Conservation (phyloP, 164 flowering plant genomes). For the Chloranthus sessilifolius region DNA sequence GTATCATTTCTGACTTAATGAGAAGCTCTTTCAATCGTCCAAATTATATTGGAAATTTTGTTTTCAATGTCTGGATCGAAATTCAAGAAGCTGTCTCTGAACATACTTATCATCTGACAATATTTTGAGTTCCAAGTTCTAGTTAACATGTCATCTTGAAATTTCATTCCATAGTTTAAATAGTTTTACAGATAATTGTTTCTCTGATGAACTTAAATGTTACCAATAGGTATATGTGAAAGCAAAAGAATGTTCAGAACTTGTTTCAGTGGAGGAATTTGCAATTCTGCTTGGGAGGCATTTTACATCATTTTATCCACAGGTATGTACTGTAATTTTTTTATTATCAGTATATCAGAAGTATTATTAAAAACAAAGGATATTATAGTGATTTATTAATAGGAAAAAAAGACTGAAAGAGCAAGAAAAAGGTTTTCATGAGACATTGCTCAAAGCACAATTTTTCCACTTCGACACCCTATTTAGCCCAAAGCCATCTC, state of each 20-base stretch:
- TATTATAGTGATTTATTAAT: no score
- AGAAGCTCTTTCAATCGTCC: no score
- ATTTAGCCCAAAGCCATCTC: no score
- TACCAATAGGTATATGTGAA: slow-evolving; percentile 76
- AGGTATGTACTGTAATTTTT: slow-evolving; percentile 59
- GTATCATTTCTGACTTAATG: no score
- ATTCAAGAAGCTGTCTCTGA: not conserved
- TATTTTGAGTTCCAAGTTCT: not conserved
- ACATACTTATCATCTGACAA: not conserved
- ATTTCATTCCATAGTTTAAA: not conserved
- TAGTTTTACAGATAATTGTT: not conserved
- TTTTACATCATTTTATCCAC: slow-evolving; percentile 66
- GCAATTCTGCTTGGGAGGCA: slow-evolving; percentile 81
- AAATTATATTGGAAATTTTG: no score
- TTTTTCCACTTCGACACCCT: no score
- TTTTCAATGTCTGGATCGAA: no score
- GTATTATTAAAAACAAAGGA: no score
- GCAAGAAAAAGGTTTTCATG: no score
- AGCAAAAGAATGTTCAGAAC: slow-evolving; percentile 80
- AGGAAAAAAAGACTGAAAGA: no score
- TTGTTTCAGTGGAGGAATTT: slow-evolving; percentile 75
- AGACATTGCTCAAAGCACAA: no score
- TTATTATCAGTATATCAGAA: no score
- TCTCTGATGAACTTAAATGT: not conserved
- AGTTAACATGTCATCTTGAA: slow-evolving; percentile 3